These are phyloP conservation scores for Capillidium rhysosporum DNA, from an alignment of 371 early-diverging fungal species.

Conservation along the genomic window DNA sequence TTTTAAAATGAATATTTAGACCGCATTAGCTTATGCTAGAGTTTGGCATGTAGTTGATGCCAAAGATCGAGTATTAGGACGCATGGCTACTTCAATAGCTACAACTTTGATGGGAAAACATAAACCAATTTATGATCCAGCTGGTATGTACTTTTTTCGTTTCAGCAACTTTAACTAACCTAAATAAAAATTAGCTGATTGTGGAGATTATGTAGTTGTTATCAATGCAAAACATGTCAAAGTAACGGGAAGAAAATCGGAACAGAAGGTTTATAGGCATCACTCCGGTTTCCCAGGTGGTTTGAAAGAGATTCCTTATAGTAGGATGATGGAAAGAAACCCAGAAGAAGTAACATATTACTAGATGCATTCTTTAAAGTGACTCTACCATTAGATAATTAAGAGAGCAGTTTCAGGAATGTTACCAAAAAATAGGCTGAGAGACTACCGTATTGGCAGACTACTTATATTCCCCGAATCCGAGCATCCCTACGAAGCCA, in stretches of 20 bases:
- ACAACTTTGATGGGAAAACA: constrained; percentile 94
- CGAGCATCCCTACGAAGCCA: constrained; percentile 77
- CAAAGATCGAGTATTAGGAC: constrained; percentile 70
- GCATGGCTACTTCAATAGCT: constrained; percentile 68
- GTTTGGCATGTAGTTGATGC: constrained; percentile 95
- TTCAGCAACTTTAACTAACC: background rate
- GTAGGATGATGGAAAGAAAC: constrained; percentile 50
- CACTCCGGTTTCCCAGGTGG: constrained; percentile 88
- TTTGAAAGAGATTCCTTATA: constrained; percentile 58
- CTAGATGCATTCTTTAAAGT: background rate
- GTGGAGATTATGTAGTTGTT: constrained; percentile 95
- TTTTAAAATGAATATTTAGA: constrained; percentile 21
- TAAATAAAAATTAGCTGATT: constrained; percentile 44
- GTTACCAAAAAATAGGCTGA: constrained; percentile 86
- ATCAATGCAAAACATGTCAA: constrained; percentile 73
- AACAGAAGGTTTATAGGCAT: constrained; percentile 75
- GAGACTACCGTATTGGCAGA: constrained; percentile 56
- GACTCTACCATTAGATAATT: constrained; percentile 26
- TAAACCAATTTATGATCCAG: constrained; percentile 88
- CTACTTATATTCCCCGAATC: constrained; percentile 72
- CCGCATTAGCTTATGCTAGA: constrained; percentile 77
- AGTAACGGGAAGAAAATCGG: constrained; percentile 71
- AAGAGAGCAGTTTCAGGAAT: constrained; percentile 88
- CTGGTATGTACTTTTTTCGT: constrained; percentile 26
- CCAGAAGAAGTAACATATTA: constrained; percentile 40